Base-by-base conservation (phyloP, 1,139 yeast genomes). In the Pichia sp. region DNA sequence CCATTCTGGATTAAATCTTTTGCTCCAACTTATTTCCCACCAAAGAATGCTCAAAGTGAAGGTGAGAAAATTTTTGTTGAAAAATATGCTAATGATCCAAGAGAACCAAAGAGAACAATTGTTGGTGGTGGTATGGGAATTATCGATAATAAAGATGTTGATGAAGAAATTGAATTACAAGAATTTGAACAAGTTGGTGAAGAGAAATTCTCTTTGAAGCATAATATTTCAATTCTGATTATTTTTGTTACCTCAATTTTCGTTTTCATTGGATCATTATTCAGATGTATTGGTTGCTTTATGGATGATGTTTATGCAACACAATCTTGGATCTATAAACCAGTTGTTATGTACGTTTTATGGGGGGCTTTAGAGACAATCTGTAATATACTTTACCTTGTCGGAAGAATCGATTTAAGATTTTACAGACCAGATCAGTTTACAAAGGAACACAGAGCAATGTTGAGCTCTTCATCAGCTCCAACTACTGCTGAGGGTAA, bases 1-100 rank as follows among this genome's bases (percentile, higher is more conserved):
- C 85, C 93, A 30, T 79, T 81, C 72, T 83, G 93, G 93, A 77
- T 83, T 54, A 79, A 79, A 55, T 71, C 77, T 2, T 79, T 80
- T 52, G 56, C 64, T 15, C 69, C 79, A 12, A 61, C 66, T 34
- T 79, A 79, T 58, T 79, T 68, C 58, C 78, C 76, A 19, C 66
- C 66, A 49, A 68, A 66, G 34, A 64, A 67, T 53, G 73, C 79
- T 24, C 64, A 69, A 5, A 61, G 57, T 36, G 60, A 61, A 32
- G 82, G 81, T n/a, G 78, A 68, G 50, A 66, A 62, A 28, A 55
- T 76, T 0, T 77, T 77, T 49, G 64, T 71, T 63, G 66, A 68
- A 47, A 66, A 77, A 43, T 79, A 75, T 51, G 72, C 77, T 10
- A 61, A 67, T 32, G 68, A 77, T 43, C 69, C 71, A 28, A 67